phyloP scores from a whole-genome alignment of 805 yeast species.

The Ogataea paradorogensis region DNA sequence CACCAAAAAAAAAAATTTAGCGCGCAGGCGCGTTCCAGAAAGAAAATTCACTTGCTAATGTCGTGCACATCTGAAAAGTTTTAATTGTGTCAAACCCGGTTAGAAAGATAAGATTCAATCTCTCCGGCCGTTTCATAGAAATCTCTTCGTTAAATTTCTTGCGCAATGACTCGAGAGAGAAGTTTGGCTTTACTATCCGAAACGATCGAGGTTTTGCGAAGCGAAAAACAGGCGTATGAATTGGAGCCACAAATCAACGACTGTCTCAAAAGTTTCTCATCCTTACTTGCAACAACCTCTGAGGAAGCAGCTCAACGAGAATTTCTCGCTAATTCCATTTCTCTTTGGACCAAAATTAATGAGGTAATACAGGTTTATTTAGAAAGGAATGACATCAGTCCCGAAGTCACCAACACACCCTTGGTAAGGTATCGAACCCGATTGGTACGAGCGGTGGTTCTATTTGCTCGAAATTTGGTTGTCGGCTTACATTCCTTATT shows the following conservation, averaged over 20 bases:
- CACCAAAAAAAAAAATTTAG: neutral
- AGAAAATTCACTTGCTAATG: neutral
- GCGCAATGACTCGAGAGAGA: conserved; percentile 16
- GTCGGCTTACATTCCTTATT: conserved; percentile 18
- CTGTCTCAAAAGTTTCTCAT: conserved; percentile 13
- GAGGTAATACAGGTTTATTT: conserved; percentile 11
- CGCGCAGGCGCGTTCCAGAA: neutral
- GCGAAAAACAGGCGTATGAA: neutral
- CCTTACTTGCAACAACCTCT: conserved; percentile 14
- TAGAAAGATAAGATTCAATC: neutral
- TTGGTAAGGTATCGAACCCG: conserved; percentile 13
- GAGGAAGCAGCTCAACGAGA: conserved; percentile 14
- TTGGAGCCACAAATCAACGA: conserved; percentile 9
- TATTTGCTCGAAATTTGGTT: conserved; percentile 24
- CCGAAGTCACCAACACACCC: neutral
- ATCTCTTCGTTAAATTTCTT: neutral
- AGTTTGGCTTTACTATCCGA: conserved; percentile 20
- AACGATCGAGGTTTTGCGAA: conserved; percentile 8
- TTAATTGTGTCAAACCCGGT: neutral
- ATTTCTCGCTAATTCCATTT: conserved; percentile 19
- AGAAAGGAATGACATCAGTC: neutral
- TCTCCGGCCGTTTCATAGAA: neutral
- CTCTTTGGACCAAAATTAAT: conserved; percentile 22
- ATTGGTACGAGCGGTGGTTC: conserved; percentile 22
- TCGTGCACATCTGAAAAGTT: neutral